Evolutionary conservation across 768 basidiomycete species (phyloP), one percentile per base, ranked within the genome.

Genomic region (Naematelia aurantialba): DNA sequence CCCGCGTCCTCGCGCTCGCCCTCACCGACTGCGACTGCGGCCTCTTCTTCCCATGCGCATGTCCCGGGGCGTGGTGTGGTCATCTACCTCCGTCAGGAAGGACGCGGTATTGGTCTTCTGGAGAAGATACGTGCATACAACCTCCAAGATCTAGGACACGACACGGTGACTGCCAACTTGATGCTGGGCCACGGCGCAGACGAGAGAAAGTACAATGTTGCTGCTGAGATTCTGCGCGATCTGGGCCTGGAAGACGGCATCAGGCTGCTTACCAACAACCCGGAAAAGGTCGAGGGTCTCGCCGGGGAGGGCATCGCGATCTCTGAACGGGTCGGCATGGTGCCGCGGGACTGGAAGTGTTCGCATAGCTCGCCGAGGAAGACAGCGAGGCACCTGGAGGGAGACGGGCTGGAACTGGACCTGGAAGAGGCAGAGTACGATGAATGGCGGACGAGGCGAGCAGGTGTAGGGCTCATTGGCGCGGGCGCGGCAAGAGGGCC

Each of bases 91-190:
- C 87, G 94, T 13, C 96, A 99, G 76, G 96, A 99, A 76, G 96
- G 96, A 29, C 86, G 96, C 19, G 96, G 96, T 12, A 99, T 99
- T 67, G 96, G 96, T 0, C 81, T 99, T 2, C 79, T 97, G 34
- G 92, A 91, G 51, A 99, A 99, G 78, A 89, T 99, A 59, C 84
- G 89, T 30, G 96, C 96, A 13, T 99, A 99, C 80, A 99, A 99
- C 74, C 81, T 98, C 19, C 96, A 98, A 76, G 96, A 99, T 76
- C 80, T 99, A 52, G 96, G 96, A 0, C 90, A 97, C 73, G 96
- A 98, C 79, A 99, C 96, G n/a, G 96, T 99, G 66, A 87, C 89
- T 3, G 96, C 96, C 25, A 99, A 99, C 77, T 80, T 98, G 39
- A 84, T 96, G 83, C 85, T 99, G 27, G 96, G 96, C 1, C 89